Evolutionary conservation across 495 filamentous ascomycete species (phyloP).

Genomic region (Trichoderma reesei): DNA sequence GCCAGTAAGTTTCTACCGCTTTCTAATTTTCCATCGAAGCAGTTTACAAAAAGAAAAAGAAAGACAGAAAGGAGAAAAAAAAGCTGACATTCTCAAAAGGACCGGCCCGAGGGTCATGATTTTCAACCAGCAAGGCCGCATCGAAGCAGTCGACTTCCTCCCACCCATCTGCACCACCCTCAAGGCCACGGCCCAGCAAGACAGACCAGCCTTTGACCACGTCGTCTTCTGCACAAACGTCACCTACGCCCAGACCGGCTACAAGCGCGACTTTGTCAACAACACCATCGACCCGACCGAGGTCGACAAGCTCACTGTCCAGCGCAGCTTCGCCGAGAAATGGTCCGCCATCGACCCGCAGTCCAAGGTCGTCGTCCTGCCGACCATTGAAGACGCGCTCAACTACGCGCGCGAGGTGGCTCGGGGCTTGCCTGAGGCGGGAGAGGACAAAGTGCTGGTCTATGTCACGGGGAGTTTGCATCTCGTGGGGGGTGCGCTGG

Average conservation of each 20-base stretch:
- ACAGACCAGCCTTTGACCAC: slow-evolving; percentile 54
- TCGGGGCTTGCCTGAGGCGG: slow-evolving; percentile 16
- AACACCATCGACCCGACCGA: slow-evolving; percentile 58
- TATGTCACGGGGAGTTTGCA: slow-evolving; percentile 56
- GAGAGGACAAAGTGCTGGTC: slow-evolving; percentile 28
- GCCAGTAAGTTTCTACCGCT: slow-evolving; percentile 22
- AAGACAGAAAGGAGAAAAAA: background rate
- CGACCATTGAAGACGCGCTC: slow-evolving; percentile 82
- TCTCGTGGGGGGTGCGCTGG: slow-evolving; percentile 49
- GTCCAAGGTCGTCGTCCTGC: slow-evolving; percentile 53
- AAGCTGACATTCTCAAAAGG: slow-evolving; percentile 4
- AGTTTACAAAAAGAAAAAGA: background rate
- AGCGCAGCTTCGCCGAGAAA: slow-evolving; percentile 60
- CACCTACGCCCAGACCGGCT: slow-evolving; percentile 62
- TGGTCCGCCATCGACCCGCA: slow-evolving; percentile 59
- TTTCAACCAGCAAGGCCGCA: slow-evolving; percentile 91
- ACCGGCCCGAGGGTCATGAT: slow-evolving; percentile 55
- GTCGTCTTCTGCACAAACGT: slow-evolving; percentile 86
- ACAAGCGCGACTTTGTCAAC: slow-evolving; percentile 66
- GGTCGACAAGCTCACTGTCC: slow-evolving; percentile 59
- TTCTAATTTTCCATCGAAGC: background rate
- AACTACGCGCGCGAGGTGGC: slow-evolving; percentile 48
- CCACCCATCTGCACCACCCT: slow-evolving; percentile 51
- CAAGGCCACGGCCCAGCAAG: slow-evolving; percentile 23
- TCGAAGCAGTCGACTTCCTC: slow-evolving; percentile 63